phyloP scores from a whole-genome alignment of 768 basidiomycete species.

The Sarcomyxa edulis region DNA sequence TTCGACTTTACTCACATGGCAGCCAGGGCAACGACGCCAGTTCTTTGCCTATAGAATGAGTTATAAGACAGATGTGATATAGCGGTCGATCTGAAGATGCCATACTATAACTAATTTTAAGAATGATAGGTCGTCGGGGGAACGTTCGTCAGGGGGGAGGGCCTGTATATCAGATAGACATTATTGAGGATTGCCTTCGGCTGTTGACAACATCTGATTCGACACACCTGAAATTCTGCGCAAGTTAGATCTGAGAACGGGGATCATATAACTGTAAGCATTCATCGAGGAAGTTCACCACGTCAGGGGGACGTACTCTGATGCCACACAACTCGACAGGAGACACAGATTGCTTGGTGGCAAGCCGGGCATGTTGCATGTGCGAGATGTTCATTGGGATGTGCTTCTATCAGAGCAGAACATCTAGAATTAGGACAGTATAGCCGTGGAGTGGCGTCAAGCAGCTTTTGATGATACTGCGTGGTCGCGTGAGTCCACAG shows the following conservation, averaged over 20 bases:
- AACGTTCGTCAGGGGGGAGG: slow-evolving; percentile 29
- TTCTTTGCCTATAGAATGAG: slow-evolving; percentile 21
- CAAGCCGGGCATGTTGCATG: slow-evolving; percentile 29
- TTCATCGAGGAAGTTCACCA: slow-evolving; percentile 3
- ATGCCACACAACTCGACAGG: slow-evolving; percentile 31
- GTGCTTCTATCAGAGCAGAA: slow-evolving; percentile 26
- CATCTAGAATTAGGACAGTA: slow-evolving; percentile 34
- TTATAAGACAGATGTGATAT: neutral
- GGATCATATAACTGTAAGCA: no score
- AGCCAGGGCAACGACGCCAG: slow-evolving; percentile 34
- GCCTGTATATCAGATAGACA: no score
- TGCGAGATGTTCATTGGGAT: slow-evolving; percentile 26
- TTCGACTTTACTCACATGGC: slow-evolving; percentile 13
- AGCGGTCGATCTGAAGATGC: neutral
- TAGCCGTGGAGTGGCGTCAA: slow-evolving; percentile 26
- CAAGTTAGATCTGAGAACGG: no score
- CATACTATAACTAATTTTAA: slow-evolving; percentile 27
- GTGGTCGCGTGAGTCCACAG: neutral
- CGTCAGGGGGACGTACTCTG: slow-evolving; percentile 14
- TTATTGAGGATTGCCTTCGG: no score
- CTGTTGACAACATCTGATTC: no score
- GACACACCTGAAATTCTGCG: no score
- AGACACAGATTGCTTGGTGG: slow-evolving; percentile 24
- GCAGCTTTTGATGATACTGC: slow-evolving; percentile 29
- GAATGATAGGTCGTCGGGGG: slow-evolving; percentile 31